Conservation (phyloP, 2,329 filamentous ascomycete genomes). For the Capronia americana region DNA sequence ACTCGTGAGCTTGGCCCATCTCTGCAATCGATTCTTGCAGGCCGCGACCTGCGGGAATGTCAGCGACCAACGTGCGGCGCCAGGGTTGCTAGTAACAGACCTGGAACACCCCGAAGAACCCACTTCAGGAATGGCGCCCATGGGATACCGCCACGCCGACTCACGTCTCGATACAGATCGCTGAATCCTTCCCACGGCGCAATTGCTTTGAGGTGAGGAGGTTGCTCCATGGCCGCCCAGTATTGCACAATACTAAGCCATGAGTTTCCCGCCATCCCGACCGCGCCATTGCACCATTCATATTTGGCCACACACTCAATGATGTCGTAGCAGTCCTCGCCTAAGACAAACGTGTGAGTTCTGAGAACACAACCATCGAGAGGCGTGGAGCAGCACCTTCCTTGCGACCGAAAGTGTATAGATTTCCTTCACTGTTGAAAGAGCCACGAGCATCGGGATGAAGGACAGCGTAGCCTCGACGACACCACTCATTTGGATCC, state of each 20-base stretch:
- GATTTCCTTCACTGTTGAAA: constrained; percentile 42
- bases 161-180: constrained; percentile 57
- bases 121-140: constrained; percentile 26
- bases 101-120: constrained; percentile 28
- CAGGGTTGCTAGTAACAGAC: not conserved
- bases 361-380: not conserved
- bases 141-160: constrained; percentile 50
- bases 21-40: constrained; percentile 20
- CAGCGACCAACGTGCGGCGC: no score
- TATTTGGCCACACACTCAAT: constrained; percentile 52
- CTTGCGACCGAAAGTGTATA: constrained; percentile 51
- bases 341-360: constrained; percentile 29
- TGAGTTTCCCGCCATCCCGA: constrained; percentile 55
- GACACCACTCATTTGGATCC: constrained; percentile 44
- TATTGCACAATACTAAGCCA: constrained; percentile 53
- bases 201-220: constrained; percentile 53
- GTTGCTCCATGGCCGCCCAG: constrained; percentile 51
- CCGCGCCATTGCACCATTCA: constrained; percentile 54
- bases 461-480: constrained; percentile 43
- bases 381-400: constrained; percentile 39
- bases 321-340: constrained; percentile 55
- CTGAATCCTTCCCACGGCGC: constrained; percentile 58
- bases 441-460: constrained; percentile 43
- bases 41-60: constrained; percentile 10
- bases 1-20: constrained; percentile 19